Base-by-base conservation (phyloP, 495 filamentous ascomycete species). In the Neurospora cerealis region DNA sequence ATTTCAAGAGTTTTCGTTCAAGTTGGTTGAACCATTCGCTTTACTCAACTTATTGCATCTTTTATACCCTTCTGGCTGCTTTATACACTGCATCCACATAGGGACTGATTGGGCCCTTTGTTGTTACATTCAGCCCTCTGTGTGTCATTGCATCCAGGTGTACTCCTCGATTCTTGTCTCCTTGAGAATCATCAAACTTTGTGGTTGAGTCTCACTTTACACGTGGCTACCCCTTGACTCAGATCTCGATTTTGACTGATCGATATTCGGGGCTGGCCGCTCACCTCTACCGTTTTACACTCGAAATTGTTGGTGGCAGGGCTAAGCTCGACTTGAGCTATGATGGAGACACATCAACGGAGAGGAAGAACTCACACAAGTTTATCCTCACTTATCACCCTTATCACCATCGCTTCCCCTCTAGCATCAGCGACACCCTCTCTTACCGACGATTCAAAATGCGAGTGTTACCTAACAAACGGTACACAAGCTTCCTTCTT, bases 401-500 rank as follows among this genome's bases (percentile, higher is more conserved):
- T 80, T 46, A 34, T 79, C 38, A 72, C 75, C 13, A 74, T 76
- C 42, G 4, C 74, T 19, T 28, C 44, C 11, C 76, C 77, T 21
- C 72, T 76, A 6, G 71, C 75, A 19, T 17, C 70, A 40, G 74
- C 76, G 32, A 74, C 60, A 17, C 74, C 74, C 4, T 34, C 78
- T 19, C 72, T 80, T 1, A 79, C 76, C 5, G 75, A 82, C 11
- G 77, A 83, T 54, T 78, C 77, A 19, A 71, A 75, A 75, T 88
- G 87, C 76, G 78, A 80, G 74, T 88, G 87, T 74, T 88, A 82
- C 74, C 72, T 83, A 40, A 85, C 83, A 70, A 87, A 87, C 71
- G 85, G 81, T 28, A 81, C 80, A 41, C 81, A 82, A 42, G 60
- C 80, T 19, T 83, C 84, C 10, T 91, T 88, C 82, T 93, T 91